Evolutionary conservation across 331 rosid species (phyloP).

Genomic region (Malus hybrid): DNA sequence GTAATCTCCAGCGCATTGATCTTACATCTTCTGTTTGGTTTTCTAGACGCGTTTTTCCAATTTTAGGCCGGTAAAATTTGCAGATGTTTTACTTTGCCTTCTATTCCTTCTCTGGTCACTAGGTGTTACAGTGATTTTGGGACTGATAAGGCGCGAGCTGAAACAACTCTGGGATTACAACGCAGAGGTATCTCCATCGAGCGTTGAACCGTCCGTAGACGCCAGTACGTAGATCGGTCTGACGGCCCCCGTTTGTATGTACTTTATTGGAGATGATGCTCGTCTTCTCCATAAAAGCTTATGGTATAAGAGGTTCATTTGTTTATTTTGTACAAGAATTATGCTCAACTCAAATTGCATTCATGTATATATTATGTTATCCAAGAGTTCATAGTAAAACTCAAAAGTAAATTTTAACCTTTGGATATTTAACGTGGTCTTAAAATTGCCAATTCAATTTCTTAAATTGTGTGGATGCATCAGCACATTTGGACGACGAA

Average conservation of each 20-base stretch:
- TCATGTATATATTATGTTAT: neutral
- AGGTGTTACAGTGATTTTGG: slow-evolving; percentile 58
- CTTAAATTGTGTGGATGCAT: neutral
- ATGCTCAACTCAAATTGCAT: neutral
- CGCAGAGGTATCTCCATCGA: slow-evolving; percentile 15
- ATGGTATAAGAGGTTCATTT: neutral
- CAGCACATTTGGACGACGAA: neutral
- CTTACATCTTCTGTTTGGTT: neutral
- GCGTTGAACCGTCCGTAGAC: slow-evolving; percentile 22
- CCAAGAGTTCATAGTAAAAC: neutral
- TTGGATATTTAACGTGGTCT: no score
- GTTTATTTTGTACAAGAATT: neutral
- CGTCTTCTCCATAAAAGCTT: neutral
- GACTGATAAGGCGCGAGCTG: slow-evolving; percentile 60
- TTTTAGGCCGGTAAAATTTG: neutral
- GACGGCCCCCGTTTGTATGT: neutral
- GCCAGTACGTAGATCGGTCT: neutral
- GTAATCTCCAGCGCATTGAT: slow-evolving; percentile 23
- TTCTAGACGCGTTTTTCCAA: neutral
- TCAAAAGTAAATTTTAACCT: neutral
- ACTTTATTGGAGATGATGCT: neutral
- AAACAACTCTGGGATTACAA: slow-evolving; percentile 58
- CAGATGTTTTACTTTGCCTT: neutral
- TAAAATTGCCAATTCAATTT: neutral
- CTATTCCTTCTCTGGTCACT: slow-evolving; percentile 15